Conservation (phyloP, 129 eudicot genomes). For the Lactuca saligna region DNA sequence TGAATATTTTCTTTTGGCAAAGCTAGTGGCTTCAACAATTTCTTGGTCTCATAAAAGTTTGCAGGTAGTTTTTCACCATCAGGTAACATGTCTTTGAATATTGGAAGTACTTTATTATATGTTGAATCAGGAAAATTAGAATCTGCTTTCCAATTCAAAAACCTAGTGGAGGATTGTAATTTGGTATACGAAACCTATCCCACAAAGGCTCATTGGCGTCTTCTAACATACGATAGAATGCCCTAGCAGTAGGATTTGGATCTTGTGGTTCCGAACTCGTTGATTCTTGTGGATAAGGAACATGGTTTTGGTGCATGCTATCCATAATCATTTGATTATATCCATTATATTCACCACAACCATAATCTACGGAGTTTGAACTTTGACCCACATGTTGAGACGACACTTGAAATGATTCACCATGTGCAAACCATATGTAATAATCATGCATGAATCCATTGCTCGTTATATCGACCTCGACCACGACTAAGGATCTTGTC, state of each 20-base stretch:
- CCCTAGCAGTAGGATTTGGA: not conserved
- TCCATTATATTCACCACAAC: too few relatives aligned
- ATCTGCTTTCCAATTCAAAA: not conserved
- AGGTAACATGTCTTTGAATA: not conserved
- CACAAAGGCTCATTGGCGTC: conserved; percentile 1
- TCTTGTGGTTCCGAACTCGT: too few relatives aligned
- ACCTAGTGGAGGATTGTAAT: not conserved
- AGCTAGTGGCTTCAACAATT: not conserved
- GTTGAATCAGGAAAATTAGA: not conserved
- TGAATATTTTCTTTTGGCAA: not conserved
- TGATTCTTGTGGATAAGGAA: too few relatives aligned
- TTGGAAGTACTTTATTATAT: not conserved
- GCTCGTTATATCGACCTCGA: too few relatives aligned
- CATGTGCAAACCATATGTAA: too few relatives aligned
- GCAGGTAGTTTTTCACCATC: not conserved
- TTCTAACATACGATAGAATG: not conserved
- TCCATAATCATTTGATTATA: too few relatives aligned
- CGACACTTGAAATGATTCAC: too few relatives aligned
- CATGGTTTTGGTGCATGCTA: too few relatives aligned
- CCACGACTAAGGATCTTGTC: too few relatives aligned
- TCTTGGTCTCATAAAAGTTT: not conserved
- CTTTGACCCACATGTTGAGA: too few relatives aligned
- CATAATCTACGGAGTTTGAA: too few relatives aligned
- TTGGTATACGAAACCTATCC: not conserved
- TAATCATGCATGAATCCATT: too few relatives aligned